Evolutionary conservation across 805 yeast species (phyloP).

Genomic region (Vanderwaltozyma tropicalis): DNA sequence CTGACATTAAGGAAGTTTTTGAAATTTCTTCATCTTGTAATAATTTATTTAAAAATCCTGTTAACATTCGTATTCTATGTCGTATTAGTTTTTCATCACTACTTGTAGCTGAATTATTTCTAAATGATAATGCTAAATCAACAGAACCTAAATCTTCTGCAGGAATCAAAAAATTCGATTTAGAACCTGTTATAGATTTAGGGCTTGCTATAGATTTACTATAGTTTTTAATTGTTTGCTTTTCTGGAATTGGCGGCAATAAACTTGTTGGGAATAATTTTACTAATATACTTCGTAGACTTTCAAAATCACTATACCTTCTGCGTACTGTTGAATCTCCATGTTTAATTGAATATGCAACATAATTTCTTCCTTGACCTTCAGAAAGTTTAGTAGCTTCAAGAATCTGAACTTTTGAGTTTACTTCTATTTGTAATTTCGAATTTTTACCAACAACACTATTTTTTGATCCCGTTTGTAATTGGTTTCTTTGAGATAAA

Average conservation of each 20-base stretch:
- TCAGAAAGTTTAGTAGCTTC: conserved; percentile 26
- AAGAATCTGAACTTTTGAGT: conserved; percentile 14
- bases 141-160: conserved; percentile 24
- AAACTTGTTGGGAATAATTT: conserved; percentile 71
- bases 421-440: background rate
- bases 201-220: conserved; percentile 18
- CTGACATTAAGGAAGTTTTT: conserved; percentile 24
- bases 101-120: conserved; percentile 22
- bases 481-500: no score
- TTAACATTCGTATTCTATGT: conserved; percentile 28
- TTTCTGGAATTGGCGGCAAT: conserved; percentile 92
- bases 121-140: conserved; percentile 23
- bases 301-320: conserved; percentile 87
- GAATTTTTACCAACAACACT: background rate
- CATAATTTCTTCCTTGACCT: conserved; percentile 29
- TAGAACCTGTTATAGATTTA: conserved; percentile 20
- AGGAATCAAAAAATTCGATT: conserved; percentile 21
- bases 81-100: conserved; percentile 27
- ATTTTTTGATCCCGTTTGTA: background rate
- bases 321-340: conserved; percentile 50
- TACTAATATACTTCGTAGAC: conserved; percentile 56
- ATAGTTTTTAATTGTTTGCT: conserved; percentile 37
- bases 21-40: conserved; percentile 20
- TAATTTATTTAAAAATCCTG: conserved; percentile 25
- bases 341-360: conserved; percentile 68